These are phyloP conservation scores for Phallus indusiatus DNA, from an alignment of 768 basidiomycete species.

Conservation along the genomic window DNA sequence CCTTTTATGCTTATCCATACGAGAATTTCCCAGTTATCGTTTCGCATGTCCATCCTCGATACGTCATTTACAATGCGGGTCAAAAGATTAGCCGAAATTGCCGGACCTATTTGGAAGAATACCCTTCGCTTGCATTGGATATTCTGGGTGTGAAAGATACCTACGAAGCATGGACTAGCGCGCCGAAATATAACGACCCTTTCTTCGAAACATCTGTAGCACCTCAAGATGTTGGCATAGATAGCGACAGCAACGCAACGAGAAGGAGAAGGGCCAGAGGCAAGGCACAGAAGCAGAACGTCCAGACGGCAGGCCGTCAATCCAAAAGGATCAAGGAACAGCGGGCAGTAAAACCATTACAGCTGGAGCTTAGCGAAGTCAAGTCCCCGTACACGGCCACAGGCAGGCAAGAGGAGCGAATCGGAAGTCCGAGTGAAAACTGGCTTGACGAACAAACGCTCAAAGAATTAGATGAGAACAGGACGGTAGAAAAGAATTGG, in stretches of 20 bases:
- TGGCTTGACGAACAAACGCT: neutral
- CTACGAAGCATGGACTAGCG: neutral
- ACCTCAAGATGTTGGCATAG: neutral
- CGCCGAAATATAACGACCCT: neutral
- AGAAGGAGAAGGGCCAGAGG: neutral
- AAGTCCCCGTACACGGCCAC: neutral
- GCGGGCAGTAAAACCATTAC: neutral
- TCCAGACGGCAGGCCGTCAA: neutral
- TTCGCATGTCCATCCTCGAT: neutral
- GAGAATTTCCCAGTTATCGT: neutral
- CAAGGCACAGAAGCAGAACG: neutral
- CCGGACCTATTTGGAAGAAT: neutral
- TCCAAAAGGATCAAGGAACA: neutral
- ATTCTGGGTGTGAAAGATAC: neutral
- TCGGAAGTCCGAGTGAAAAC: neutral
- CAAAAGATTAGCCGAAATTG: neutral
- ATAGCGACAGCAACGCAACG: neutral
- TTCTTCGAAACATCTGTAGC: neutral
- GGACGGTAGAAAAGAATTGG: neutral
- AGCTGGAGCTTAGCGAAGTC: neutral
- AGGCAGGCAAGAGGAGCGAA: neutral
- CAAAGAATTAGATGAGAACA: neutral
- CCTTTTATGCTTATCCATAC: neutral
- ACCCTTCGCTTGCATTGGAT: neutral
- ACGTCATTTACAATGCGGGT: neutral